Base-by-base conservation (phyloP, 257 asterid genomes). In the Cinchona pubescens region DNA sequence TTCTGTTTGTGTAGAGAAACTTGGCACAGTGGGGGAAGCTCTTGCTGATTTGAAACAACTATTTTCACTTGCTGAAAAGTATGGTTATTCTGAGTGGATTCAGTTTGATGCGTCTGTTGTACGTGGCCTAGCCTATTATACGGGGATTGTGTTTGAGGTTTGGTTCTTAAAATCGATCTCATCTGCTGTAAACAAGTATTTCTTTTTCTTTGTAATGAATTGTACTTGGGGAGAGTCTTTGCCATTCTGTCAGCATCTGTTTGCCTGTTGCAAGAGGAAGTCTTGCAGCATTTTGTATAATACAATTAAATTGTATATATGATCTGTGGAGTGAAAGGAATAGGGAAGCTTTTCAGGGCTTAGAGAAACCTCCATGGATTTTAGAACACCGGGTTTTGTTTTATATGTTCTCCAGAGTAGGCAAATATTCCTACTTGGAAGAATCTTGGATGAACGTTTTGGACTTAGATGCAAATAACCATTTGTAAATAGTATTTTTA, bases 141-240 rank as follows among this genome's bases (percentile, higher is more conserved):
- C 98, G 19, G 98, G 99, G 82, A 89, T 92, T 14, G 98, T 95
- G 37, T 95, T 95, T 82, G 99, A 95, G 98, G 99, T 91, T 75
- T 72, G 68, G 55, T 40, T 68, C 27, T 38, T 27, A 68, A 34
- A 53, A 56, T 32, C 14, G 40, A n/a, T 71, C 45, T 53, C 51
- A 13, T 32, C 49, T 29, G 1, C 61, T 23, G 23, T 70, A 10
- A 25, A 29, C 12, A 45, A 16, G 58, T 16, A 15, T 49, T 18
- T 49, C 12, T 46, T 9, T 7, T 30, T 51, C 21, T 55, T 10
- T 25, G 35, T 71, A 19, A 71, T 23, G 13, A 49, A 9, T 10
- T 70, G 25, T 32, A 34, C 32, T 70, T 16, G 16, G n/a, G 23
- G n/a, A 66, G 38, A 43, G 32, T 53, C 21, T 68, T 46, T 46